phyloP scores from a whole-genome alignment of 768 basidiomycete species.

The Rhizopogon roseolus region DNA sequence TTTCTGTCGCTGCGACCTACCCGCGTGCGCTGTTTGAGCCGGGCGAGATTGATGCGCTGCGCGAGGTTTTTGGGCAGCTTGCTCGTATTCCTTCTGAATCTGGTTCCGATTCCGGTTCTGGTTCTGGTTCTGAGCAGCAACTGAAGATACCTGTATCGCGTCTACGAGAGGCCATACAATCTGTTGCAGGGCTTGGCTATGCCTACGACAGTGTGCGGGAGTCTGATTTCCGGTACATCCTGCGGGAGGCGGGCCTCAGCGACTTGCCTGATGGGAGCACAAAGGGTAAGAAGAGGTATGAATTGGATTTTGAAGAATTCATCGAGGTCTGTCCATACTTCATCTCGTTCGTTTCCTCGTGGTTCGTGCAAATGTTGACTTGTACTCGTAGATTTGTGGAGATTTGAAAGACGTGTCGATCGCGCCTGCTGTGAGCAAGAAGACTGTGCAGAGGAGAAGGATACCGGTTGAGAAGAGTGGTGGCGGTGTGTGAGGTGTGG shows the following conservation, averaged over 20 bases:
- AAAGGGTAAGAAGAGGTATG: conserved; percentile 21
- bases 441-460: conserved; percentile 36
- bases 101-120: too few relatives aligned
- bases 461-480: conserved; percentile 39
- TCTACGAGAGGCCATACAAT: conserved; percentile 23
- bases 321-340: conserved; percentile 58
- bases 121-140: conserved; percentile 8
- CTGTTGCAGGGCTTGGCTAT: conserved; percentile 19
- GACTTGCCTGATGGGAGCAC: conserved; percentile 12
- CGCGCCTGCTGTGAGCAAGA: conserved; percentile 30
- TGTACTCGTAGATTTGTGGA: conserved; percentile 55
- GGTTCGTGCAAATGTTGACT: not conserved
- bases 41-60: conserved; percentile 41
- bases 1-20: conserved; percentile 24
- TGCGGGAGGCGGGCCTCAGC: conserved; percentile 70
- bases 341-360: not conserved
- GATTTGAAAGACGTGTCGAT: conserved; percentile 63
- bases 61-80: conserved; percentile 27
- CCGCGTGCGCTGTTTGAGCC: conserved; percentile 51
- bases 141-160: conserved; percentile 35
- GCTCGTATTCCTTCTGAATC: not conserved
- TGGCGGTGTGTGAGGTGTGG: conserved; percentile 19
- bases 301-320: conserved; percentile 80
- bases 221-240: conserved; percentile 70
- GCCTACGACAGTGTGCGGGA: conserved; percentile 58